Evolutionary conservation across 208 protist genomes (phyloP).

Genomic region (Herpetomonas tarakana): DNA sequence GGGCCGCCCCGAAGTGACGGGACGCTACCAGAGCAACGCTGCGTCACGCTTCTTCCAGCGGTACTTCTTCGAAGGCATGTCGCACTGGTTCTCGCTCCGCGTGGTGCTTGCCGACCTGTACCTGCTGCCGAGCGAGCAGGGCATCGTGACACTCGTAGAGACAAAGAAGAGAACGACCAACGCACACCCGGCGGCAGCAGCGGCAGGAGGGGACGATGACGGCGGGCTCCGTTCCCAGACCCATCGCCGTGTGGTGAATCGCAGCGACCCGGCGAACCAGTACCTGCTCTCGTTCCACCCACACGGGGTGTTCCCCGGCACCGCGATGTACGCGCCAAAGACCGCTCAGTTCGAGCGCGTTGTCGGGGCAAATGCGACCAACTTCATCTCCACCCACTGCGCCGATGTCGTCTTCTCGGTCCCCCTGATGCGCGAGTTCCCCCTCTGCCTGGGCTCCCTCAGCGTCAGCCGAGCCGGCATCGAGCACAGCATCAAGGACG

Average conservation of each 20-base stretch:
- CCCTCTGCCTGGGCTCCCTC: constrained; percentile 29
- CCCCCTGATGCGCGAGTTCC: constrained; percentile 62
- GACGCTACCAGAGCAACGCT: constrained; percentile 30
- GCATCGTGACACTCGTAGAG: not conserved
- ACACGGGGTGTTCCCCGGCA: constrained; percentile 76
- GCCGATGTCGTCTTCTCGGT: constrained; percentile 64
- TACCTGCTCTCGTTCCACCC: constrained; percentile 77
- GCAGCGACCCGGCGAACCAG: constrained; percentile 49
- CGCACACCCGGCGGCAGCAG: not conserved
- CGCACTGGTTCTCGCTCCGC: constrained; percentile 56
- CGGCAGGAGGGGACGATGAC: not conserved
- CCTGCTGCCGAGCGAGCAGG: constrained; percentile 16
- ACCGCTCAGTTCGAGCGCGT: constrained; percentile 34
- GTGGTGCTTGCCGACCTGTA: constrained; percentile 27
- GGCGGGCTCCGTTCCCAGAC: not conserved
- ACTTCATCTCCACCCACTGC: constrained; percentile 44
- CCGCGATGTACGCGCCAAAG: constrained; percentile 30
- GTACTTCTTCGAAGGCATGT: constrained; percentile 55
- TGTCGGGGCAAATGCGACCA: constrained; percentile 29
- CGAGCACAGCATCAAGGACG: constrained; percentile 31
- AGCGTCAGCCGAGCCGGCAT: constrained; percentile 47
- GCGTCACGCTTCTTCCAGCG: constrained; percentile 37
- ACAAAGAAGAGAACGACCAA: constrained; percentile 15
- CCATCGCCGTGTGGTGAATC: constrained; percentile 11
- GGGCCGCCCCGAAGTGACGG: constrained; percentile 54